These are phyloP conservation scores for Dioscorea zingiberensis DNA, from an alignment of 106 monocot genomes.

Conservation along the genomic window DNA sequence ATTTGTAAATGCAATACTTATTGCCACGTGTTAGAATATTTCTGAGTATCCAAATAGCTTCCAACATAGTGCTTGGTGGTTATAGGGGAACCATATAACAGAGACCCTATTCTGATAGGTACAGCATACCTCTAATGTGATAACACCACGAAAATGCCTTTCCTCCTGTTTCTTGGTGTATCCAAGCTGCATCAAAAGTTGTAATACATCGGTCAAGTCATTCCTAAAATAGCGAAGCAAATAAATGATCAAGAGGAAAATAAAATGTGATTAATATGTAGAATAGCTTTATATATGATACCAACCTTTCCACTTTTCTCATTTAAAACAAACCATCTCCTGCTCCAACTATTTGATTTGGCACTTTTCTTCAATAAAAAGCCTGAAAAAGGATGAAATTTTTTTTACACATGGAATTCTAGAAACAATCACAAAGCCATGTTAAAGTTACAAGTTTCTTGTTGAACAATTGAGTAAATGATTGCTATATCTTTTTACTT, in stretches of 20 bases:
- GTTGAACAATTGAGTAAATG: too few species aligned
- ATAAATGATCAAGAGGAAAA: slow-evolving; percentile 3
- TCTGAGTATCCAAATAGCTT: too few species aligned
- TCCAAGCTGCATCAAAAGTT: slow-evolving; percentile 51
- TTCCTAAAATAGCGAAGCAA: not conserved
- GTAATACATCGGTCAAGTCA: not conserved
- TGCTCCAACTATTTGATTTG: slow-evolving; percentile 89
- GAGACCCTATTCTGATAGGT: too few species aligned
- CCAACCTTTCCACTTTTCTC: slow-evolving; percentile 94
- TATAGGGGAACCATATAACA: too few species aligned
- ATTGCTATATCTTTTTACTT: too few species aligned
- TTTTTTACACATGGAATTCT: too few species aligned
- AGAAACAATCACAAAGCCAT: not conserved
- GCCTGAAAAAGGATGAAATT: slow-evolving; percentile 17
- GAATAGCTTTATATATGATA: slow-evolving; percentile 5
- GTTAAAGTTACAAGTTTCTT: too few species aligned
- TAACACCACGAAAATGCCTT: slow-evolving; percentile 91
- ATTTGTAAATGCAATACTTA: too few species aligned
- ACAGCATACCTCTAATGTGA: slow-evolving; percentile 69
- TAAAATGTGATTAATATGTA: not conserved
- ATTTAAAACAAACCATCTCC: slow-evolving; percentile 94
- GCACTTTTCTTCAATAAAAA: slow-evolving; percentile 82
- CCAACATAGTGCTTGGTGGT: too few species aligned
- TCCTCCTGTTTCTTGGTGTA: slow-evolving; percentile 98
- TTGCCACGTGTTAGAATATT: too few species aligned